Evolutionary conservation across 75 land plant species (phyloP), one percentile per base, ranked within the genome.

Genomic region (Pinus tabuliformis): DNA sequence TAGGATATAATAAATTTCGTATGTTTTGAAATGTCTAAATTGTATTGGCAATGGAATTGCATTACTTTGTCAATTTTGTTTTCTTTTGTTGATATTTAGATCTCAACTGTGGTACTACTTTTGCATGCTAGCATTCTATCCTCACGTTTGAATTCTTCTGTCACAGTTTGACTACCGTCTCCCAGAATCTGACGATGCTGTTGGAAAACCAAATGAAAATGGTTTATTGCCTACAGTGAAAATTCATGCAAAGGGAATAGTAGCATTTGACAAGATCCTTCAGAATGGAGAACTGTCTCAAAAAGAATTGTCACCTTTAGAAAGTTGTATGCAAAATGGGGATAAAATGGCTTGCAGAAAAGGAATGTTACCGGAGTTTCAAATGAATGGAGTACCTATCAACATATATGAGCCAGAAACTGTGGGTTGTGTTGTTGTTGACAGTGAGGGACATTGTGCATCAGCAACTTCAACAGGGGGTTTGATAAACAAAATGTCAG

Each of bases 391-490:
- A 3, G 80, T 90, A 2, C 92, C 92, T 4, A 88, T 90, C 58
- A 77, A 75, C 64, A 68, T 90, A 7, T 90, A 90, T 71, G 58
- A 85, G 30, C 92, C 88, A 22, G 99, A 96, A 77, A 96, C 99
- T 18, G 99, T 96, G 36, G 99, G 99, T 4, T 96, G 99, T 78
- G 97, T 90, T 62, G 99, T 84, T 39, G 97, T 96, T 21, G 99
- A 96, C 76, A 66, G 63, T 13, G 60, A 86, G 15, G 95, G 99
- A 37, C 75, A 86, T 24, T 96, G 97, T 73, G 99, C 97, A 17
- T 89, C 99, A 12, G 99, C 91, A 9, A 96, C 99, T 6, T 96
- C 99, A 13, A 96, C 99, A 0, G 99, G 99, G 4, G 99, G 99
- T 15, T 84, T 94, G 42, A 91, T 94, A 78, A 96, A 96, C 85